phyloP scores from a whole-genome alignment of 2,329 filamentous ascomycete species.

The Pyrenophora graminea region DNA sequence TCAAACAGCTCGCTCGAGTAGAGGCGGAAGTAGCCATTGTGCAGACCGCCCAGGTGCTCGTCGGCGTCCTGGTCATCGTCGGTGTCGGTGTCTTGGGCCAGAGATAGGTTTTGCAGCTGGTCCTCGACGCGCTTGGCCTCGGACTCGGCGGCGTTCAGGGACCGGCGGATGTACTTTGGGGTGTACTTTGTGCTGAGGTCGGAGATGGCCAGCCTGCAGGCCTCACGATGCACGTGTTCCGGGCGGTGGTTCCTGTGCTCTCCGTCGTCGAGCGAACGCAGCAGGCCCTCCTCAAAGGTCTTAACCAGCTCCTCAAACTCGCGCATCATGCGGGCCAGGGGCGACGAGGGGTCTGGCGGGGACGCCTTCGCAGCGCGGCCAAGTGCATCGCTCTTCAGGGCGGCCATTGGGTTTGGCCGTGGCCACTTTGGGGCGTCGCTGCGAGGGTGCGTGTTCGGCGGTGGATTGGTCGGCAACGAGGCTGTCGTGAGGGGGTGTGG shows the following conservation, averaged over 20 bases:
- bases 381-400: constrained; percentile 29
- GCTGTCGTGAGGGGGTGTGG: constrained; percentile 9
- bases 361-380: constrained; percentile 23
- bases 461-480: constrained; percentile 3
- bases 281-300: constrained; percentile 36
- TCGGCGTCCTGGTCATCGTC: constrained; percentile 8
- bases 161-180: constrained; percentile 39
- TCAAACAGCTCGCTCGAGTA: constrained; percentile 45
- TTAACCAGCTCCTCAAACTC: constrained; percentile 40
- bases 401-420: constrained; percentile 32
- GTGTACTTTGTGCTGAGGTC: constrained; percentile 39
- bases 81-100: constrained; percentile 4
- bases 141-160: constrained; percentile 35
- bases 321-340: constrained; percentile 39
- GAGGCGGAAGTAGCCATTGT: constrained; percentile 43
- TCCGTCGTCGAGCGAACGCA: constrained; percentile 32
- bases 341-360: constrained; percentile 13
- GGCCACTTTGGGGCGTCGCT: constrained; percentile 11
- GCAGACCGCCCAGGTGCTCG: constrained; percentile 28
- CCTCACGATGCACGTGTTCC: constrained; percentile 33
- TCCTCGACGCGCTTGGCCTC: constrained; percentile 40
- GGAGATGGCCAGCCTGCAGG: constrained; percentile 39
- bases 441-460: constrained; percentile 5
- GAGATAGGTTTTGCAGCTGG: constrained; percentile 28
- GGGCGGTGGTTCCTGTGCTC: constrained; percentile 3